Conservation (phyloP, 176 grass and related monocot genomes). For the Pontederia crassipes region DNA sequence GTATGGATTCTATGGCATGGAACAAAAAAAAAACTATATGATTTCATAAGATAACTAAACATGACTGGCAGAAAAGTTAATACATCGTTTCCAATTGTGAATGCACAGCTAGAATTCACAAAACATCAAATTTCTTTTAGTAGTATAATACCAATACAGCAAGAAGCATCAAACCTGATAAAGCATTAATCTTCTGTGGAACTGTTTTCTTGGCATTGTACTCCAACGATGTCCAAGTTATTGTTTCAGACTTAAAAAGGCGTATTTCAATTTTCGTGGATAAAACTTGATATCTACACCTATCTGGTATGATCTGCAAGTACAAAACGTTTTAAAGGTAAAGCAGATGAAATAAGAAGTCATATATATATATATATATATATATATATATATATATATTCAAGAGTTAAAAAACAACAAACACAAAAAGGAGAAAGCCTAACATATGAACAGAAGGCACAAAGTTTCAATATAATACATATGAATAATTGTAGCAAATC, state of each 20-base stretch:
- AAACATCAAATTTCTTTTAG: too few relatives aligned
- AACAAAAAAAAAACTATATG: too few relatives aligned
- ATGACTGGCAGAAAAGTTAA: too few relatives aligned
- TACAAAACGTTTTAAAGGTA: not conserved
- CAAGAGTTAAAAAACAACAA: too few relatives aligned
- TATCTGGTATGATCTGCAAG: constrained; percentile 31
- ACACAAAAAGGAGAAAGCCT: too few relatives aligned
- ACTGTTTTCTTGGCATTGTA: constrained; percentile 26
- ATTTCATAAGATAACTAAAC: too few relatives aligned
- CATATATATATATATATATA: too few relatives aligned
- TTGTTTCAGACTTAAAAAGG: constrained; percentile 36
- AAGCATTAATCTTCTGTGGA: constrained; percentile 26
- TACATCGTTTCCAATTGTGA: too few relatives aligned
- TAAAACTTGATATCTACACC: constrained; percentile 29
- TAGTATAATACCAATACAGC: not conserved
- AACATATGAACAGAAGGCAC: not conserved
- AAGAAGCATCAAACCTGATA: constrained; percentile 19
- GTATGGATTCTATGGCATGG: too few relatives aligned
- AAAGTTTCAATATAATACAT: not conserved
- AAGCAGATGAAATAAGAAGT: not conserved
- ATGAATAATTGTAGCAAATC: too few relatives aligned
- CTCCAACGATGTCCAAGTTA: constrained; percentile 38
- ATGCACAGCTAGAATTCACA: too few relatives aligned
- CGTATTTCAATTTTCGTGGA: constrained; percentile 41
- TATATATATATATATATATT: too few relatives aligned